These are phyloP conservation scores for Trichoderma sp. DNA, from an alignment of 2,329 filamentous ascomycete species.

Conservation along the genomic window DNA sequence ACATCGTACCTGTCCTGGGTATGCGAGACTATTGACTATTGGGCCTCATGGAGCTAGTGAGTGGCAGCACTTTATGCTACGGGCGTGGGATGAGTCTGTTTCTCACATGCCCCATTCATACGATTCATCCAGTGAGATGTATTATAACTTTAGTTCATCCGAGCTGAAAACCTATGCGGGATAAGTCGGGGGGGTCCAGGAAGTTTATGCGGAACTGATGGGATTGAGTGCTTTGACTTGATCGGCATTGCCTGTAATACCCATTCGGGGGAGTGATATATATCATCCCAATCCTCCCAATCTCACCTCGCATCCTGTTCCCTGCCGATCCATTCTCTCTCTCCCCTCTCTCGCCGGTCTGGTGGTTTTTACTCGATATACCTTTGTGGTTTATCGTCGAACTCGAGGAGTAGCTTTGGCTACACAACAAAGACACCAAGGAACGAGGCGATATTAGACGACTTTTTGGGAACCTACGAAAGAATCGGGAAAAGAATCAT, in stretches of 20 bases:
- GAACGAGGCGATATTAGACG: not conserved
- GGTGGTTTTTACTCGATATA: not conserved
- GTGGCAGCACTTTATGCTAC: not conserved
- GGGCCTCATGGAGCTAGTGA: not conserved
- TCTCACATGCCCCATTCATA: not conserved
- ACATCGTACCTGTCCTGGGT: constrained; percentile 1
- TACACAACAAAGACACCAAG: not conserved
- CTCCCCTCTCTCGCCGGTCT: not conserved
- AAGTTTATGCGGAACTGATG: not conserved
- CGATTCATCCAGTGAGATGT: not conserved
- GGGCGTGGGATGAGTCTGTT: constrained; percentile 10
- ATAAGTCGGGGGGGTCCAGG: not conserved
- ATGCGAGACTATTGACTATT: constrained; percentile 8
- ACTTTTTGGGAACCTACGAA: not conserved
- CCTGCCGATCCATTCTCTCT: not conserved
- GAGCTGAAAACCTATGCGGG: constrained; percentile 6
- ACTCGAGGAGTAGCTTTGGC: not conserved
- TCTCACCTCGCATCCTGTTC: not conserved
- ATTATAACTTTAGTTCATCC: constrained; percentile 7
- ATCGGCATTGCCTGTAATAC: not conserved
- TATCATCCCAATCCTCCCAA: constrained; percentile 6
- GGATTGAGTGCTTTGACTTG: not conserved
- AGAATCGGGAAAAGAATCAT: not conserved
- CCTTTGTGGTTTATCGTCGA: not conserved
- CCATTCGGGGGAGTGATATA: not conserved